Evolutionary conservation across 176 grass and related monocot genomes (phyloP), one percentile per base, ranked within the genome.

Genomic region (Zoysia pacifica): DNA sequence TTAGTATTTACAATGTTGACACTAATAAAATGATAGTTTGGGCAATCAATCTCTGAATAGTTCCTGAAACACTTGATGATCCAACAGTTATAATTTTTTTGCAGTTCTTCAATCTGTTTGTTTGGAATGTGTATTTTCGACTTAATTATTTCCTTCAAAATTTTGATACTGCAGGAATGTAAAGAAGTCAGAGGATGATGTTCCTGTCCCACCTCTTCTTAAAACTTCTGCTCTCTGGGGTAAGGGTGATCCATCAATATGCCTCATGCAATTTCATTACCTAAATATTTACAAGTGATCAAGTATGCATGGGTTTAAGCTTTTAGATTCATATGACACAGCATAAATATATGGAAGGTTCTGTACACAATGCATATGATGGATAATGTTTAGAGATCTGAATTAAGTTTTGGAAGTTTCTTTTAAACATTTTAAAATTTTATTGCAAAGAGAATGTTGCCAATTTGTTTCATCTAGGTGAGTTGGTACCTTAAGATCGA

Each of bases 151-250:
- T 89, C 18, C 55, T 84, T 81, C 46, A 61, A 65, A 82, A 58
- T 58, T 86, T 28, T 72, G 74, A 36, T 83, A 80, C 36, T 79
- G 15, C 84, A 94, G 91, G 89, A 94, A 82, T 28, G 91, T 97
- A 74, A 97, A 94, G 73, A 97, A 97, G 84, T 94, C 91, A 56
- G 91, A 97, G 45, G 61, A 92, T 90, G 94, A 94, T 89, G 84
- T 94, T 62, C 94, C 94, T 80, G 85, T 97, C 71, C 94, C 94
- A 67, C 91, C 94, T 70, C 94, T 97, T 70, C 54, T 97, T 47
- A 86, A 97, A 80, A 94, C 89, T 68, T 93, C 94, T 41, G 94
- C 89, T 75, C 80, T 97, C 64, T 97, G 94, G 28, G 94, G 94
- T 97, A 97, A 89, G 88, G 19, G 11, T 70, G 59, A 16, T 4